Base-by-base conservation (phyloP, 2,329 filamentous ascomycete genomes). In the Sarocladium strictum region DNA sequence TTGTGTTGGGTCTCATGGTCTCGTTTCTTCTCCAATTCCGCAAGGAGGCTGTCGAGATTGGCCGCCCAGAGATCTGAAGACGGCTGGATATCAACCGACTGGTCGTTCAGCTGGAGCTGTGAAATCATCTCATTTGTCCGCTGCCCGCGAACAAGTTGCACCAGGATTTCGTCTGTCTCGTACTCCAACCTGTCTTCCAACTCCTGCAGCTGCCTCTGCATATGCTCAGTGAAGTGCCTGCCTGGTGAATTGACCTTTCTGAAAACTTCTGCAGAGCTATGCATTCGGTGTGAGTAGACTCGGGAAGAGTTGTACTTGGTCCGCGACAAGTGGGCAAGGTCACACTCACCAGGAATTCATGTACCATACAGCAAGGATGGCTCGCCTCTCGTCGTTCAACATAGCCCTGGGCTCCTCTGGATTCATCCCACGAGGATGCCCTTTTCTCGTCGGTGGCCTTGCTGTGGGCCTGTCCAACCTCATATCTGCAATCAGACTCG, bases 301-400 rank as follows among this genome's bases (percentile, higher is more conserved):
- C n/a, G n/a, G n/a, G n/a, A n/a, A n/a, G n/a, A n/a, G n/a, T n/a
- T n/a, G n/a, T n/a, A 27, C 51, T 27, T 17, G 23, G 43, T 43
- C 11, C n/a, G 40, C 27, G 32, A 21, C 40, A 12, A 3, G 7
- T 24, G 4, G 23, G 9, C 11, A 24, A 43, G 55, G 27, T n/a
- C n/a, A 40, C 53, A 53, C 56, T 14, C 38, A 57, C 56, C 56
- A 53, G 37, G 56, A 57, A 33, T 55, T 53, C 38, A 57, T 24
- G 32, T 57, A 57, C 56, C 56, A 57, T 19, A 57, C 53, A 55
- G 53, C 56, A 41, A 57, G 56, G 19, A 55, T 24, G 41, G 56
- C 56, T 32, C 56, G 56, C 47, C 56, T 55, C 40, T 57, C 56
- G n/a, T 57, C 56, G 47, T 57, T 57, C 33, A 38, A 50, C 53